These are phyloP conservation scores for Mrakia blollopis DNA, from an alignment of 768 basidiomycete genomes.

Conservation along the genomic window DNA sequence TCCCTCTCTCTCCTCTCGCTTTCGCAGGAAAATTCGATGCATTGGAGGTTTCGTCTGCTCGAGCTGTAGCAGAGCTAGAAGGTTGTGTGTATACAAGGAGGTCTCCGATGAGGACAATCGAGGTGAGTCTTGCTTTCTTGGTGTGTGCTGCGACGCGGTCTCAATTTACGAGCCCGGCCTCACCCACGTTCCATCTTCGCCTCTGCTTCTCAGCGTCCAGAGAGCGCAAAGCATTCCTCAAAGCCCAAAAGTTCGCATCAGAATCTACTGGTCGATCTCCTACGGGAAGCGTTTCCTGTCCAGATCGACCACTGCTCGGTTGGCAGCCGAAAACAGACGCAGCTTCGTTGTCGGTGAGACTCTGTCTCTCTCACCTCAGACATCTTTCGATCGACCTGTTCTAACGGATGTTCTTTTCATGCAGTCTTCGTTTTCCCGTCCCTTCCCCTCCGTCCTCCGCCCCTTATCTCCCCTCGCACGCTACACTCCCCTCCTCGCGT, in stretches of 20 bases:
- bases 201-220: not conserved
- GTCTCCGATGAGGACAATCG: conserved; percentile 43
- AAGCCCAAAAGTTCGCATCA: not conserved
- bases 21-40: conserved; percentile 32
- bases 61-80: conserved; percentile 39
- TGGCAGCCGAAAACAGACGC: not conserved
- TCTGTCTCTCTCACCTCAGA: not conserved
- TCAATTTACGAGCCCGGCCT: not conserved
- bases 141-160: not conserved
- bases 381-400: not conserved
- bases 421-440: not conserved
- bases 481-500: not conserved
- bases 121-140: not conserved
- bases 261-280: not conserved
- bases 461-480: not conserved
- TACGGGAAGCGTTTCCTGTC: not conserved
- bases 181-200: not conserved
- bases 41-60: conserved; percentile 40
- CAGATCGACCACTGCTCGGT: not conserved
- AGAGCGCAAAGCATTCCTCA: conserved; percentile 9
- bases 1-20: not conserved
- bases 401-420: not conserved
- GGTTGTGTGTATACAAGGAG: conserved; percentile 39
- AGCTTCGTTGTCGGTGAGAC: not conserved
- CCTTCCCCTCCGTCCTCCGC: conserved; percentile 3